These are phyloP conservation scores for Verticillium zaregamsianum DNA, from an alignment of 2,329 filamentous ascomycete genomes.

Conservation along the genomic window DNA sequence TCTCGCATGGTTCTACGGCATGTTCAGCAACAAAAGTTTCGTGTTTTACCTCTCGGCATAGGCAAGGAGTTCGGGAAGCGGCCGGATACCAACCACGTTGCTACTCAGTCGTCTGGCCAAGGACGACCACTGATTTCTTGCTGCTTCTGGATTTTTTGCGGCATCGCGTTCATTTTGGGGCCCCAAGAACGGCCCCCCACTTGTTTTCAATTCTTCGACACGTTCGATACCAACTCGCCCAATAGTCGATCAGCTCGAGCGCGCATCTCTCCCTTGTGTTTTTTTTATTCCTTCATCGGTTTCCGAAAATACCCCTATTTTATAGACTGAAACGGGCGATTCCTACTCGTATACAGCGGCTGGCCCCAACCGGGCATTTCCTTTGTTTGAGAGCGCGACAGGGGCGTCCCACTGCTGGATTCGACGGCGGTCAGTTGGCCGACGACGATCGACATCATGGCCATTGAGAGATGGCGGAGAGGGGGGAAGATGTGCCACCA, in stretches of 20 bases:
- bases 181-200: conserved; percentile 5
- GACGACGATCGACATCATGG: background rate
- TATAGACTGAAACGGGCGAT: conserved; percentile 13
- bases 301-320: conserved; percentile 13
- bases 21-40: conserved; percentile 6
- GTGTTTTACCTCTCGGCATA: conserved; percentile 7
- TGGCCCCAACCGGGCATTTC: background rate
- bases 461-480: background rate
- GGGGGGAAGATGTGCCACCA: background rate
- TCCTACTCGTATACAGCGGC: background rate
- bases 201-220: conserved; percentile 10
- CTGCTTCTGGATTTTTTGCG: conserved; percentile 11
- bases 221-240: conserved; percentile 13
- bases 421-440: background rate
- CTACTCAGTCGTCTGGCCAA: conserved; percentile 1
- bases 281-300: conserved; percentile 8
- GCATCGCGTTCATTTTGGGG: conserved; percentile 10
- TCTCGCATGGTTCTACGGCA: conserved; percentile 2
- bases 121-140: conserved; percentile 6
- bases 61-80: conserved; percentile 13
- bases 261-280: conserved; percentile 8
- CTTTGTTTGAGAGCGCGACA: background rate
- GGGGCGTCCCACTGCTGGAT: background rate
- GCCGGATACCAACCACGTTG: conserved; percentile 5
- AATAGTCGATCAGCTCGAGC: conserved; percentile 8